Evolutionary conservation across 108 stramenopile genomes (phyloP), one percentile per base, ranked within the genome.

Genomic region (Nitzschia sp.): DNA sequence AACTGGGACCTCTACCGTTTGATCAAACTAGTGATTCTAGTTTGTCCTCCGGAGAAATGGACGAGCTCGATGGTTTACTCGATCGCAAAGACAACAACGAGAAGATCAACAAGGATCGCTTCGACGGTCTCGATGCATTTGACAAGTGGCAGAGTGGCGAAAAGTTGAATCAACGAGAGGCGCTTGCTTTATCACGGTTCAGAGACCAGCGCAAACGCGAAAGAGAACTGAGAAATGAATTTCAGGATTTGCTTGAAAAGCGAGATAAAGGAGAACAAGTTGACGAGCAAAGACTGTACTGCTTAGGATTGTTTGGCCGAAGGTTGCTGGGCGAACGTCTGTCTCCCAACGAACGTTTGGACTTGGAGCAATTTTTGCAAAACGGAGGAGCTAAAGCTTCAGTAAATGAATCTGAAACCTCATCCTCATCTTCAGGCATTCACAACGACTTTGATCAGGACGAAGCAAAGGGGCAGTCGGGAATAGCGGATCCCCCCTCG

Each of bases 341-440:
- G 21, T 8, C 21, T 32, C 19, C 48, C 8, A n/a, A 50, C 8
- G 48, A 50, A 22, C 64, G 58, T 2, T 31, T 16, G 4, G 64
- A 65, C 11, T 11, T 66, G n/a, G 50, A 72, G 16, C 48, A 73
- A 26, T 28, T 59, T 46, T n/a, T 72, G 26, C 27, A 64, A 50
- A 16, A 50, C n/a, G 2, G 38, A 6, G 38, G n/a, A n/a, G n/a
- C n/a, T n/a, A n/a, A n/a, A n/a, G n/a, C n/a, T n/a, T 53, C n/a
- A 15, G 52, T n/a, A n/a, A n/a, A n/a, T n/a, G n/a, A n/a, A n/a
- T n/a, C n/a, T n/a, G n/a, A n/a, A n/a, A n/a, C n/a, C n/a, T n/a
- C n/a, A n/a, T n/a, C n/a, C n/a, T n/a, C n/a, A n/a, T n/a, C n/a
- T n/a, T n/a, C n/a, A n/a, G n/a, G n/a, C n/a, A n/a, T n/a, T n/a